Evolutionary conservation across 495 filamentous ascomycete genomes (phyloP).

Genomic region (Penicillium diatomitis): DNA sequence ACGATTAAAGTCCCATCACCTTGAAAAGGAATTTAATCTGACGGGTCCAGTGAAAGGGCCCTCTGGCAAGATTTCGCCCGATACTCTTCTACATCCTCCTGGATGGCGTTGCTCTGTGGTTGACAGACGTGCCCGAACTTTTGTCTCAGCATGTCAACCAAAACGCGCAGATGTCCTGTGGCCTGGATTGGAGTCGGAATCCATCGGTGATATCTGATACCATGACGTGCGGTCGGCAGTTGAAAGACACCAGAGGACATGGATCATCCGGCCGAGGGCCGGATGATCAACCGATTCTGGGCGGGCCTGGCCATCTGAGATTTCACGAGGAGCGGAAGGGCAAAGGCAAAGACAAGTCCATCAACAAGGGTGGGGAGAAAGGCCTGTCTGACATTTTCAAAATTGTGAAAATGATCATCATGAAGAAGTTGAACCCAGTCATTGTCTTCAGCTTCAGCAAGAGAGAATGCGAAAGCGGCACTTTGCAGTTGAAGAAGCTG

Average conservation of each 20-base stretch:
- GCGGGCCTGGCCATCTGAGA: no score
- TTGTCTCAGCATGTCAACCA: slow-evolving; percentile 33
- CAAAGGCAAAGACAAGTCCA: slow-evolving; percentile 80
- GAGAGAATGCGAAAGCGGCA: slow-evolving; percentile 81
- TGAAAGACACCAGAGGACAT: no score
- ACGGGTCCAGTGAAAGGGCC: slow-evolving; percentile 4
- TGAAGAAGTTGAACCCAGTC: slow-evolving; percentile 90
- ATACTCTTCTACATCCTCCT: slow-evolving; percentile 39
- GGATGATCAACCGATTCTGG: no score
- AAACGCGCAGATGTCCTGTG: slow-evolving; percentile 43
- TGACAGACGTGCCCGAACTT: slow-evolving; percentile 30
- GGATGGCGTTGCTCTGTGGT: slow-evolving; percentile 33
- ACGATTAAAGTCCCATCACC: slow-evolving; percentile 7
- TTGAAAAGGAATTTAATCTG: slow-evolving; percentile 5
- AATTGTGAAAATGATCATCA: slow-evolving; percentile 97
- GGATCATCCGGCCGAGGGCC: no score
- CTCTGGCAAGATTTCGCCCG: slow-evolving; percentile 6
- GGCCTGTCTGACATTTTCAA: slow-evolving; percentile 83
- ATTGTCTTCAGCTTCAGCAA: slow-evolving; percentile 99
- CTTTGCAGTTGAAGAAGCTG: slow-evolving; percentile 71
- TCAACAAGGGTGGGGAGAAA: slow-evolving; percentile 74
- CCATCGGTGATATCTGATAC: slow-evolving; percentile 23
- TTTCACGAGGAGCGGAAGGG: slow-evolving; percentile 57
- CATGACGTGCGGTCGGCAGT: slow-evolving; percentile 34
- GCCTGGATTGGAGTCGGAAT: slow-evolving; percentile 43